phyloP scores from a whole-genome alignment of 2,329 filamentous ascomycete genomes.

The Arthrobotrys megalospora region DNA sequence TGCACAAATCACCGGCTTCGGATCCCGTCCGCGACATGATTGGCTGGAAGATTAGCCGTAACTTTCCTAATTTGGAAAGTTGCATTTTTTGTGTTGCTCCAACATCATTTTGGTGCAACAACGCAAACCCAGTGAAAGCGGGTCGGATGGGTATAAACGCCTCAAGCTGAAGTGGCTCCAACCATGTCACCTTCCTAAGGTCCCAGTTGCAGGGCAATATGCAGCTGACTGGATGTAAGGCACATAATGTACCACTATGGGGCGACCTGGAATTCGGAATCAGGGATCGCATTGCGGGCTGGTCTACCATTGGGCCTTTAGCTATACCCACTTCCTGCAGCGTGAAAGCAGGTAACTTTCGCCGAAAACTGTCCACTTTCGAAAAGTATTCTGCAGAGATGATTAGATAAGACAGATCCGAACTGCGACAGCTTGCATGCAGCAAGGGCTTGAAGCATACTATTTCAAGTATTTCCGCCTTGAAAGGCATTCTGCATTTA shows the following conservation, averaged over 20 bases:
- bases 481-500: conserved; percentile 58
- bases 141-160: neutral
- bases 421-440: conserved; percentile 47
- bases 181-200: neutral
- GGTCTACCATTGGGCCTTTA: neutral
- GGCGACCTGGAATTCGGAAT: neutral
- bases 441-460: conserved; percentile 31
- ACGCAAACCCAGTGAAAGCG: neutral
- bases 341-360: conserved; percentile 9
- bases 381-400: neutral
- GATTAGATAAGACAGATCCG: conserved; percentile 59
- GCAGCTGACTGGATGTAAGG: conserved; percentile 6
- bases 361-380: conserved; percentile 9
- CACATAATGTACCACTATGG: conserved; percentile 11
- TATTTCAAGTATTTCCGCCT: conserved; percentile 53
- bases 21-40: neutral
- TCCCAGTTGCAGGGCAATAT: neutral
- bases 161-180: conserved; percentile 2
- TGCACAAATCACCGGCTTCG: neutral
- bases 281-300: conserved; percentile 18
- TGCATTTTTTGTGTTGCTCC: conserved; percentile 38
- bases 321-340: neutral
- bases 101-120: neutral
- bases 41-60: neutral
- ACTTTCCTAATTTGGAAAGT: conserved; percentile 10